A percentile compares a stretch with the other conserved stretches of the same genome.
Conservation (phyloP, 2,329 filamentous ascomycete species). For the Thyridium curvatum region DNA sequence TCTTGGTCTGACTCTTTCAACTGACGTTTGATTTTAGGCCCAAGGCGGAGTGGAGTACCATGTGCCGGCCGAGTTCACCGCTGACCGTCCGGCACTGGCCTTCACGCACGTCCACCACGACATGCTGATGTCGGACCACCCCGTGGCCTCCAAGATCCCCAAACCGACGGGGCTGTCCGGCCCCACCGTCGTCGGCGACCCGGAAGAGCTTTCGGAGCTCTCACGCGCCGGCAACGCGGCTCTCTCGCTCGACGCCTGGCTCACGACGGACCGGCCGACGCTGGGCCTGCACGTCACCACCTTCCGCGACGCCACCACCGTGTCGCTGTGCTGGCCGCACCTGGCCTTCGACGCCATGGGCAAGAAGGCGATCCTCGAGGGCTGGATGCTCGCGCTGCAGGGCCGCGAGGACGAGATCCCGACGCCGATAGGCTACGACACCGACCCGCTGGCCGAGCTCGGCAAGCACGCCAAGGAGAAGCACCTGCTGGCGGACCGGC, state of each 20-base stretch:
- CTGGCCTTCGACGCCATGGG: slow-evolving; percentile 34
- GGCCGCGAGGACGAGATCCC: slow-evolving; percentile 26
- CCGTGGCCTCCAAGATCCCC: slow-evolving; percentile 25
- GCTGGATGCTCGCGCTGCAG: slow-evolving; percentile 31
- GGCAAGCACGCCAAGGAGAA: slow-evolving; percentile 7
- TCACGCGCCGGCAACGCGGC: slow-evolving; percentile 4
- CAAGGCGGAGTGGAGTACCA: slow-evolving; percentile 17
- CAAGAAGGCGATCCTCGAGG: slow-evolving; percentile 25
- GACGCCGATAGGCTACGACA: slow-evolving; percentile 15
- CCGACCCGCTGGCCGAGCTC: slow-evolving; percentile 22
- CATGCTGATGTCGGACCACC: slow-evolving; percentile 24
- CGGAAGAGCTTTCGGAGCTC: slow-evolving; percentile 16
- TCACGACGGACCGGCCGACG: slow-evolving; percentile 29
- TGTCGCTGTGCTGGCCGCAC: slow-evolving; percentile 36
- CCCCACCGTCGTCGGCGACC: slow-evolving; percentile 19
- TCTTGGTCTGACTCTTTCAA: too few species aligned
- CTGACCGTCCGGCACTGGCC: slow-evolving; percentile 24
- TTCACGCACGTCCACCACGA: slow-evolving; percentile 27
- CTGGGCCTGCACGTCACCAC: slow-evolving; percentile 34
- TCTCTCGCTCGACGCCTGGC: slow-evolving; percentile 12
- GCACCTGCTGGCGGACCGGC: slow-evolving; percentile 12
- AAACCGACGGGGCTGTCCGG: slow-evolving; percentile 7
- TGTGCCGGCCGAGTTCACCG: slow-evolving; percentile 27
- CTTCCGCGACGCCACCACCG: slow-evolving; percentile 35
- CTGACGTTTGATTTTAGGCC: neutral